A percentile compares a stretch with the other conserved stretches of the same genome.
phyloP scores from a whole-genome alignment of 371 early-diverging fungal genomes.

The Capillidium heterosporum region DNA sequence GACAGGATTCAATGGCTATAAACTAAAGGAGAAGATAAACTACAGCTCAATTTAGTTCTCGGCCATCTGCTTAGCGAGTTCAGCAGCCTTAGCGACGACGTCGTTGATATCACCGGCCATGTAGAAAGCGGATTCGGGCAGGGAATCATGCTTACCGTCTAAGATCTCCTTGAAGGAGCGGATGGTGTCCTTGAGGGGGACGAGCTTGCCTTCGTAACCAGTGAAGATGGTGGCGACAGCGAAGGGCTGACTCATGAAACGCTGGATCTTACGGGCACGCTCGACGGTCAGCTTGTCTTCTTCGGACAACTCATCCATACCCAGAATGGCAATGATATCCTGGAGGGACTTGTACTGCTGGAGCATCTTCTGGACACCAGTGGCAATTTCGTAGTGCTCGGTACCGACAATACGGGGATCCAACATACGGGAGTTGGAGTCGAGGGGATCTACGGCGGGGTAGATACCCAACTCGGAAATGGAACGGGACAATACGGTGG shows the following conservation, averaged over 20 bases:
- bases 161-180: conserved; percentile 92
- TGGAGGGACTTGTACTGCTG: conserved; percentile 96
- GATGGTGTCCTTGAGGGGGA: conserved; percentile 84
- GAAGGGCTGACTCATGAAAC: conserved; percentile 97
- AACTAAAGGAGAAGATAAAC: too few relatives aligned
- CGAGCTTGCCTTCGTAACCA: conserved; percentile 92
- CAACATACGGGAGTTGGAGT: conserved; percentile 94
- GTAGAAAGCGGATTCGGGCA: conserved; percentile 96
- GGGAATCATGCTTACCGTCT: conserved; percentile 85
- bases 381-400: conserved; percentile 90
- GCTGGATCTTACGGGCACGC: conserved; percentile 87
- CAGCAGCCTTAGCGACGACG: conserved; percentile 82
- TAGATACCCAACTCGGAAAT: conserved; percentile 98
- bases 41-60: not conserved
- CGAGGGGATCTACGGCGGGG: conserved; percentile 97
- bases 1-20: too few relatives aligned
- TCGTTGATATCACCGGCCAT: conserved; percentile 95
- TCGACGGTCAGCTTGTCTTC: conserved; percentile 96
- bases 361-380: conserved; percentile 86
- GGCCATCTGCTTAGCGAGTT: conserved; percentile 44
- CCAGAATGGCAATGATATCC: conserved; percentile 95
- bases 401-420: conserved; percentile 93
- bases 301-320: conserved; percentile 95
- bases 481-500: conserved; percentile 94
- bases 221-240: conserved; percentile 93